Evolutionary conservation across 805 yeast species (phyloP), one percentile per base, ranked within the genome.

Genomic region (Starmerella bombi): DNA sequence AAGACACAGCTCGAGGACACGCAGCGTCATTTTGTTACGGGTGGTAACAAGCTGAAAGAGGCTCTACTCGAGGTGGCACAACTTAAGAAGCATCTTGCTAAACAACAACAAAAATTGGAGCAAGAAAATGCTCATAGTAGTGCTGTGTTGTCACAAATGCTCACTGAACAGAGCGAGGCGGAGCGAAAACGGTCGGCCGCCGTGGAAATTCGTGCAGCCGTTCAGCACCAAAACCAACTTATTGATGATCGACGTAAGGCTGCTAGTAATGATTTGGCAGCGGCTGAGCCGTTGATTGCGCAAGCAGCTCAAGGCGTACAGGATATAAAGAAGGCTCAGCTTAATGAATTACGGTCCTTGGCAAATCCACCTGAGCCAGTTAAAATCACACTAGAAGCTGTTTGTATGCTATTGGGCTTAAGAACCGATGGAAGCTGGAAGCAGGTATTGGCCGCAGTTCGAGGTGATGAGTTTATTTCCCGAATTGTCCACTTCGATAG

Each of bases 261-360:
- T 1, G 94, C 83, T 0, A 55, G 73, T 59, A 56, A 60, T 5
- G 88, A 83, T 41, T 64, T 88, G n/a, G 75, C 71, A 14, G 61
- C 65, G 5, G 93, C 86, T 0, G 91, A 84, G 53, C 95, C 96
- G 0, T 78, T 91, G 0, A 78, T 86, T 5, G 41, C 71, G 3
- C 93, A 80, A 47, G 97, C 97, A 0, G 80, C 80, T 52, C 64
- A 71, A 45, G 93, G 94, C 14, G 97, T 88, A n/a, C 80, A 80
- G 49, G 80, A 83, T 51, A 88, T 88, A 46, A 84, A 85, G 59
- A 88, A 88, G 56, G 93, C 82, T 45, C 96, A 88, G 54, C 64
- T 88, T 32, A 81, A 93, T 1, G 97, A 88, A 59, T 64, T 88
- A 22, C 65, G 94, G 53, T 77, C 94, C 12, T 81, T 88, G 93